phyloP scores from a whole-genome alignment of 2,329 filamentous ascomycete genomes.

The Aureobasidium mangrovei region DNA sequence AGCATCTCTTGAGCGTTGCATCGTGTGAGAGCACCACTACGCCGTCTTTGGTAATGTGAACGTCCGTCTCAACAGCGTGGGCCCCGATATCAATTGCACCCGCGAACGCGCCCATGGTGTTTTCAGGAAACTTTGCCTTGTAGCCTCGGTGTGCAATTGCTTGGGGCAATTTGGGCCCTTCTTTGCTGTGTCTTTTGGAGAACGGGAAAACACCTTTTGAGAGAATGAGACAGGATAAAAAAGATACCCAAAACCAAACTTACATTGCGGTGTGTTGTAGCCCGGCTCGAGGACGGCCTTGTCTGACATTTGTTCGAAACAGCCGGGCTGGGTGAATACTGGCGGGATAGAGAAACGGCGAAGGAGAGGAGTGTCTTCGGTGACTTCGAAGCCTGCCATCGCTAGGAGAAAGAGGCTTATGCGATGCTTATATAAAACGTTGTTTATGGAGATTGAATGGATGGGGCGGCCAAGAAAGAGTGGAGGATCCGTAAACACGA shows the following conservation, averaged over 20 bases:
- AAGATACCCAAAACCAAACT: not conserved
- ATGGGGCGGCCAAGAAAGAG: not conserved
- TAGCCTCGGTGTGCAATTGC: slow-evolving; percentile 72
- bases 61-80: slow-evolving; percentile 78
- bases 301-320: slow-evolving; percentile 16
- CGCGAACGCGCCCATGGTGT: slow-evolving; percentile 70
- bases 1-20: slow-evolving; percentile 68
- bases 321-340: slow-evolving; percentile 15
- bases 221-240: not conserved
- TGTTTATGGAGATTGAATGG: not conserved
- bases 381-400: not conserved
- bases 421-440: not conserved
- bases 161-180: slow-evolving; percentile 43
- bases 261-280: slow-evolving; percentile 12
- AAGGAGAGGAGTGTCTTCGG: slow-evolving; percentile 12
- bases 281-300: slow-evolving; percentile 1
- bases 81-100: slow-evolving; percentile 65
- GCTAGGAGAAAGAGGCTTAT: not conserved
- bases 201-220: slow-evolving; percentile 11
- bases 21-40: slow-evolving; percentile 71
- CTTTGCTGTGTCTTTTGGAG: slow-evolving; percentile 1
- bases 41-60: slow-evolving; percentile 73
- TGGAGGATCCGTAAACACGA: not conserved
- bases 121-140: slow-evolving; percentile 73
- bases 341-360: slow-evolving; percentile 9